A percentile compares a stretch with the other conserved stretches of the same genome.
phyloP scores from a whole-genome alignment of 2,329 filamentous ascomycete species.

The Aspergillus arachidicola region DNA sequence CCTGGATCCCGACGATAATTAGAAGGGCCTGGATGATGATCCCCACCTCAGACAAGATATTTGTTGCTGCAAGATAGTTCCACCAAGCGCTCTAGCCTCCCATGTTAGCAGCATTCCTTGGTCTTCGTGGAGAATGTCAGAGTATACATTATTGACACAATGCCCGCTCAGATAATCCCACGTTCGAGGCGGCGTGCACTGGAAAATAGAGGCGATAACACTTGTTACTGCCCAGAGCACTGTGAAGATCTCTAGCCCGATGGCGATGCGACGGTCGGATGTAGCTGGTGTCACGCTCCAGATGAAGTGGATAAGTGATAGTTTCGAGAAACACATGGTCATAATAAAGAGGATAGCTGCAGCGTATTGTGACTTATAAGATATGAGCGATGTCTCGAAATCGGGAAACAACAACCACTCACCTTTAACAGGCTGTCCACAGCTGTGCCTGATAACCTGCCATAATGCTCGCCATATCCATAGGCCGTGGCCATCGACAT shows the following conservation, averaged over 20 bases:
- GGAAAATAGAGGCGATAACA: slow-evolving; percentile 21
- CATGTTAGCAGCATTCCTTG: not conserved
- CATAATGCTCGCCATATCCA: slow-evolving; percentile 27
- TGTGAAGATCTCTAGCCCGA: slow-evolving; percentile 17
- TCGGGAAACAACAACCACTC: not conserved
- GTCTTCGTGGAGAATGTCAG: not conserved
- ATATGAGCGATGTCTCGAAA: not conserved
- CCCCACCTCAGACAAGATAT: slow-evolving; percentile 27
- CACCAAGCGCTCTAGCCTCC: slow-evolving; percentile 26
- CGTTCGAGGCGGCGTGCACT: slow-evolving; percentile 18
- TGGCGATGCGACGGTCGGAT: slow-evolving; percentile 21
- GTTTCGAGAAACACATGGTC: slow-evolving; percentile 28
- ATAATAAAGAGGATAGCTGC: slow-evolving; percentile 26
- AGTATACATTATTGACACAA: slow-evolving; percentile 26
- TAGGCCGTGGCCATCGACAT: slow-evolving; percentile 24
- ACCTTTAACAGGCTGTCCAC: slow-evolving; percentile 25
- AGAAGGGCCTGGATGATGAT: slow-evolving; percentile 17
- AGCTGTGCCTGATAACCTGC: slow-evolving; percentile 10
- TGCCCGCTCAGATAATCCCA: slow-evolving; percentile 24
- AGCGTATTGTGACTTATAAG: slow-evolving; percentile 24
- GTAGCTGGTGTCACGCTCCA: slow-evolving; percentile 24
- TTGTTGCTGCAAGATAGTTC: slow-evolving; percentile 28
- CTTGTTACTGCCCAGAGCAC: slow-evolving; percentile 19
- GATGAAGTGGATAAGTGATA: slow-evolving; percentile 28
- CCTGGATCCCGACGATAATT: not conserved